Conservation (phyloP, 148 eudicot species). For the Camellia lanceoleosa region DNA sequence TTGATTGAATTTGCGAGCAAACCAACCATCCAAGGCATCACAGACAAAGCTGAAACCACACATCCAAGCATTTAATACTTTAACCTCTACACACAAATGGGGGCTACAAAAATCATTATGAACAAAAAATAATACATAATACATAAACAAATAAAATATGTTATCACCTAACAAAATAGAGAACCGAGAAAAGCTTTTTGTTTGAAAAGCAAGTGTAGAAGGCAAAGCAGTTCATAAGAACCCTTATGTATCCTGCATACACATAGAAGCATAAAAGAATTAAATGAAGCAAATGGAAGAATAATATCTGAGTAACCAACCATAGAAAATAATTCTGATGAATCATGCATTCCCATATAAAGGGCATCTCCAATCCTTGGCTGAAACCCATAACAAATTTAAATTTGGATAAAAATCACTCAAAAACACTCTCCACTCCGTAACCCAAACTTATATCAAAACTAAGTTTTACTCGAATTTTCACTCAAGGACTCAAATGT, state of each 20-base stretch:
- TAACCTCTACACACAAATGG: neutral
- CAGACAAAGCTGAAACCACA: constrained; percentile 69
- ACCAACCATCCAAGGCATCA: constrained; percentile 97
- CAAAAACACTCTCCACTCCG: no score
- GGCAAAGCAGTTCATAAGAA: constrained; percentile 75
- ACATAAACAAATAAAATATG: constrained; percentile 13
- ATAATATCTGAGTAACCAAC: neutral
- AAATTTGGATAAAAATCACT: no score
- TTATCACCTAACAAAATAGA: constrained; percentile 72
- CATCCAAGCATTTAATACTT: constrained; percentile 12
- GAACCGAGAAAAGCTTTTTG: constrained; percentile 66
- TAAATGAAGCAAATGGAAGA: neutral
- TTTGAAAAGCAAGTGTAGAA: constrained; percentile 73
- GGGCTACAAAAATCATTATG: neutral
- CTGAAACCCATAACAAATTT: no score
- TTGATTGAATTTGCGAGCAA: constrained; percentile 96
- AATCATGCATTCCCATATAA: constrained; percentile 7
- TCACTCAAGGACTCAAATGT: no score
- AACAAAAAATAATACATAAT: neutral
- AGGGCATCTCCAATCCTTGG: neutral
- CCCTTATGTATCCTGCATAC: constrained; percentile 69
- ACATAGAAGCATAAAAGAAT: constrained; percentile 6
- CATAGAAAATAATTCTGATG: neutral
- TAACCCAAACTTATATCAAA: no score
- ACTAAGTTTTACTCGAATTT: no score